Evolutionary conservation across 805 yeast species (phyloP), one percentile per base, ranked within the genome.

Genomic region (Wickerhamomyces bovis): DNA sequence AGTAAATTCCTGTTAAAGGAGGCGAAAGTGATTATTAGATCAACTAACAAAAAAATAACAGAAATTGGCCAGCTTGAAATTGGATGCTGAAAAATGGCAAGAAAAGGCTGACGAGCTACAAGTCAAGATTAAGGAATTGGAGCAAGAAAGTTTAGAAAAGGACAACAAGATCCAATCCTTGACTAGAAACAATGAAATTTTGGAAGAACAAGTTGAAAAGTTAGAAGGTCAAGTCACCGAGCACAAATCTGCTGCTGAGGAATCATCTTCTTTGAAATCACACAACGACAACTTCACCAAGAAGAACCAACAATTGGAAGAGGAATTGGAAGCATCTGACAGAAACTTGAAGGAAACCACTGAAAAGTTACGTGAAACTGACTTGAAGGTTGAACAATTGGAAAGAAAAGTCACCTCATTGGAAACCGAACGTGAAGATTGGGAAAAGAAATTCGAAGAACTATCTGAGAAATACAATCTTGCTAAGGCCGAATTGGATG

Each of bases 71-170:
- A 82, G 82, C 71, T 81, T 94, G 69, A 90, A 92, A 73, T 76
- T 87, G 62, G 98, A 94, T 67, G 92, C 96, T 57, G 99, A 94
- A 75, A 76, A 84, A 61, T 95, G 99, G 89, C 97, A 92, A 75
- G 97, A 89, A 68, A 88, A 89, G 76, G 83, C 94, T 51, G 99
- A 94, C 64, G 96, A 87, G 61, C 78, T 86, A 61, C 71, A 81
- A 51, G 81, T 76, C 53, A 83, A 82, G 67, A 81, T 86, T 72
- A 94, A 90, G 77, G 84, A 77, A 64, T 77, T 92, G 68, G 98
- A 92, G 70, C 97, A 92, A 73, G 96, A 89, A 64, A 78, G 79
- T 65, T 75, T 87, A 57, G 92, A 88, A 57, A 90, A 90, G 74
- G 99, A 94, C 68, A 92, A 94, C 75, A 94, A 88, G 68, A 89